Evolutionary conservation across 2,329 filamentous ascomycete species (phyloP).

Genomic region (Diaporthe amygdali): DNA sequence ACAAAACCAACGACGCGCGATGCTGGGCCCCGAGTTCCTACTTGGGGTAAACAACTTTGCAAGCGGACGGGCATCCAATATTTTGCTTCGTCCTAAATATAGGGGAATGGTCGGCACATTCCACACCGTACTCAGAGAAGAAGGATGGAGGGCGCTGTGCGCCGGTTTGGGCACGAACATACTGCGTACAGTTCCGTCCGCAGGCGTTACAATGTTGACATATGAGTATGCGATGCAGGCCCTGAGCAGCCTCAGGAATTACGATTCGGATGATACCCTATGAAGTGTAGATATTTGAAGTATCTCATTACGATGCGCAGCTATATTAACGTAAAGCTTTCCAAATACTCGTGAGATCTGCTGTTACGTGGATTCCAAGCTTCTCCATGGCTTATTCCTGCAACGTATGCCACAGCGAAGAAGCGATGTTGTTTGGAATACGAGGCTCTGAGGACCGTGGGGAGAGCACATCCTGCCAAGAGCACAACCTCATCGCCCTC

Average conservation of each 20-base stretch:
- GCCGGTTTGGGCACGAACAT: not conserved
- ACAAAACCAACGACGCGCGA: conserved; percentile 86
- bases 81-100: not conserved
- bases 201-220: not conserved
- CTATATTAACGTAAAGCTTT: not conserved
- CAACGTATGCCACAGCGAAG: not conserved
- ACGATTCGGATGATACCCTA: not conserved
- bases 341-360: not conserved
- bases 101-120: not conserved
- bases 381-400: not conserved
- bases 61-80: not conserved
- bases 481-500: conserved; percentile 1
- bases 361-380: not conserved
- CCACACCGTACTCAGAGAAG: not conserved
- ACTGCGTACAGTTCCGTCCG: not conserved
- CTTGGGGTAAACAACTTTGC: conserved; percentile 51
- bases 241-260: not conserved
- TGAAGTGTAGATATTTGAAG: not conserved
- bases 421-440: not conserved
- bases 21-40: conserved; percentile 55
- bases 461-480: not conserved
- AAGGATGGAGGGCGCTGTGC: not conserved
- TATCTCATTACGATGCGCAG: not conserved
- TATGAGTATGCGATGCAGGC: conserved; percentile 3
- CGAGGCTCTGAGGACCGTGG: not conserved